Conservation (phyloP, 306 rosid species). For the Inga oerstediana region DNA sequence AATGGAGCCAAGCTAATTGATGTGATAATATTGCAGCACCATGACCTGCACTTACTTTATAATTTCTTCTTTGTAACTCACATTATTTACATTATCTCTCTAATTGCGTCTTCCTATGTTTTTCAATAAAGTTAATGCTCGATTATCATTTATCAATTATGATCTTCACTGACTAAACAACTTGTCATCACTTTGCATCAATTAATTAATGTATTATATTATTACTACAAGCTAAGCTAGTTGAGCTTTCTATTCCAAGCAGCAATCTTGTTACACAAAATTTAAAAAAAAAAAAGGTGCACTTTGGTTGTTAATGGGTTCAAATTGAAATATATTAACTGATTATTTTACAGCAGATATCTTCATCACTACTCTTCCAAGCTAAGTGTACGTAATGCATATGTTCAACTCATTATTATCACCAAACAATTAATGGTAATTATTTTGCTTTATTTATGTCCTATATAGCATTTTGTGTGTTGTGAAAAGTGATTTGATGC, state of each 20-base stretch:
- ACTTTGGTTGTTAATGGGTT: constrained; percentile 29
- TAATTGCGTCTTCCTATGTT: constrained; percentile 36
- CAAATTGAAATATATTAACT: constrained; percentile 8
- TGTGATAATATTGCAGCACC: constrained; percentile 29
- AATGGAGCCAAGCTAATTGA: constrained; percentile 34
- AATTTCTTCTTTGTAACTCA: constrained; percentile 41
- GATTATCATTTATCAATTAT: constrained; percentile 46
- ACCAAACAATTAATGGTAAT: not conserved
- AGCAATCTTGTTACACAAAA: not conserved
- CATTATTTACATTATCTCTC: constrained; percentile 50
- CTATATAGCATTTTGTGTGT: not conserved
- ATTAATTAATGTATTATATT: not conserved
- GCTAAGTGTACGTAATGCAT: not conserved
- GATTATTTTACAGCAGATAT: not conserved
- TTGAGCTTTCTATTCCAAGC: not conserved
- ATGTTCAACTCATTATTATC: not conserved
- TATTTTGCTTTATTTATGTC: not conserved
- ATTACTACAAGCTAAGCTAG: not conserved
- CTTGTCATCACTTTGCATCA: not conserved
- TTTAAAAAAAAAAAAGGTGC: not conserved
- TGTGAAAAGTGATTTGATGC: not conserved
- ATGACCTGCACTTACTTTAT: constrained; percentile 17
- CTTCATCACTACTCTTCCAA: not conserved
- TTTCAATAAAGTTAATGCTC: constrained; percentile 33
- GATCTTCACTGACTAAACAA: constrained; percentile 30